phyloP scores from a whole-genome alignment of 1,139 yeast genomes.

The Torulaspora globosa region DNA sequence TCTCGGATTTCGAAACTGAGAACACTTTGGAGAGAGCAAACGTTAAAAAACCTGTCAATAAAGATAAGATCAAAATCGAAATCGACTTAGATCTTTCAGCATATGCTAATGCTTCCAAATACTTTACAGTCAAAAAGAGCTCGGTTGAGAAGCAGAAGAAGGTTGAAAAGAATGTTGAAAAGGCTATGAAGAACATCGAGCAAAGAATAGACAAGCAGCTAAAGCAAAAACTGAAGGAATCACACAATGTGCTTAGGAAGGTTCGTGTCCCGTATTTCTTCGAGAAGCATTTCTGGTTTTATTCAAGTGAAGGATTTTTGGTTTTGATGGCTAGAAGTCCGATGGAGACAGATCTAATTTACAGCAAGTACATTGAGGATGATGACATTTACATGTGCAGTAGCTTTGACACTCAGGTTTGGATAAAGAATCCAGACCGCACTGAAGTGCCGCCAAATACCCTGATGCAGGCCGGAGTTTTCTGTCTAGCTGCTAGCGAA shows the following conservation, averaged over 20 bases:
- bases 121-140: constrained; percentile 71
- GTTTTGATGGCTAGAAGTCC: constrained; percentile 84
- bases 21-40: constrained; percentile 15
- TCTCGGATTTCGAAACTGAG: constrained; percentile 16
- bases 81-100: constrained; percentile 72
- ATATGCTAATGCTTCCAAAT: constrained; percentile 85
- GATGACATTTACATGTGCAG: constrained; percentile 78
- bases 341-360: constrained; percentile 78
- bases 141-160: constrained; percentile 77
- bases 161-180: constrained; percentile 71
- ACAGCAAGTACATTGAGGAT: constrained; percentile 67
- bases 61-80: constrained; percentile 5
- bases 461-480: constrained; percentile 82
- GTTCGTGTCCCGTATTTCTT: constrained; percentile 80
- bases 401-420: constrained; percentile 61
- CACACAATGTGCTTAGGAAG: constrained; percentile 58
- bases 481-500: constrained; percentile 71
- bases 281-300: constrained; percentile 91
- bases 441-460: constrained; percentile 70
- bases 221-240: constrained; percentile 60
- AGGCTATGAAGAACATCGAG: constrained; percentile 84
- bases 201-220: constrained; percentile 71
- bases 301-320: constrained; percentile 81
- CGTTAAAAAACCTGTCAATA: constrained; percentile 14
- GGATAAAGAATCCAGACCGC: constrained; percentile 66